Base-by-base conservation (phyloP, 306 rosid species). In the Morella rubra region DNA sequence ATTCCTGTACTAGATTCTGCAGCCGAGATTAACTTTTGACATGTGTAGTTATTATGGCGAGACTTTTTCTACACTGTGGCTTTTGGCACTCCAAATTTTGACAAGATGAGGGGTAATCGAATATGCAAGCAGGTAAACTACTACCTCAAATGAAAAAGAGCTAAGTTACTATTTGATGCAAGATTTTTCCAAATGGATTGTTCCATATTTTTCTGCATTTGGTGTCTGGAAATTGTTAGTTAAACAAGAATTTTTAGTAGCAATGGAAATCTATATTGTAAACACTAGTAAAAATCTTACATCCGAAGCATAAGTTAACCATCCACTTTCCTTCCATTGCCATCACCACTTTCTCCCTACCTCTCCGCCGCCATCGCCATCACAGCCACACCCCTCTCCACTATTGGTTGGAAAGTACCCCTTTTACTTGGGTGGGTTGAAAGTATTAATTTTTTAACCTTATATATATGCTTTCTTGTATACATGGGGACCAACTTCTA, bases 11-110 rank as follows among this genome's bases (percentile, higher is more conserved):
- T 60, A 32, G 22, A n/a, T 44, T 76, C 20, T 67, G 73, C 79
- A 84, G 76, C 76, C 82, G 77, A 90, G 65, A 59, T 1, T 14
- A 74, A 44, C 13, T 83, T 56, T 72, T 77, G 44, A 44, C 52
- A 47, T 64, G 4, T 41, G 77, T 79, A 94, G 97, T 86, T 94
- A 81, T 73, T 92, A 68, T 94, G 98, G 98, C 87, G 97, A 79
- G 98, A 94, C 44, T 94, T 94, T 78, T 94, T 91, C 90, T 92
- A 94, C 75, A 92, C 96, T 0, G 95, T 75, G 67, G 98, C 97
- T 80, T 90, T 89, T 78, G 98, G 96, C 68, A 91, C 98, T 68
- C 96, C 96, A 65, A 91, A 89, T 85, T 94, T 92, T 67, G 96
- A 92, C 84, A 88, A 40, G 83, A 94, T 94, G 97, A 71, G 73